A percentile compares a stretch with the other conserved stretches of the same genome.
Evolutionary conservation across 2,329 filamentous ascomycete genomes (phyloP).

Genomic region (Alternaria sp.): DNA sequence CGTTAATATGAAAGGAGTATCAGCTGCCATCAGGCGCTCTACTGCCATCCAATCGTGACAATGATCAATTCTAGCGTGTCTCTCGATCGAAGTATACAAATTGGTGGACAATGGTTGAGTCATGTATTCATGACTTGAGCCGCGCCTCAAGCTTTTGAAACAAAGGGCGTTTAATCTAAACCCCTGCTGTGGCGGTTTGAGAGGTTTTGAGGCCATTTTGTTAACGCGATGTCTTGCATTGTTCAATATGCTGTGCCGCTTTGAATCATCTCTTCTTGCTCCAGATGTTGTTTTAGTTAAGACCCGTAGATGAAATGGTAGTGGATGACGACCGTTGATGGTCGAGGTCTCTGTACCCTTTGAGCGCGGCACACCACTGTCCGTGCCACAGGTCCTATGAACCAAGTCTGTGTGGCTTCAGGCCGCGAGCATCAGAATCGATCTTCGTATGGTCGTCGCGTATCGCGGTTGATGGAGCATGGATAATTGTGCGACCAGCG

Average conservation of each 20-base stretch:
- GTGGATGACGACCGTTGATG: background rate
- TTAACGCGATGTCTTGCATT: background rate
- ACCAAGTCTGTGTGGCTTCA: background rate
- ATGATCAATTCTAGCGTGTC: background rate
- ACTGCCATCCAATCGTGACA: background rate
- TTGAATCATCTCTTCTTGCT: background rate
- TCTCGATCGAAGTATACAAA: background rate
- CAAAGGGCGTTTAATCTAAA: background rate
- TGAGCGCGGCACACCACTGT: background rate
- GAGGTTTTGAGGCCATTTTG: background rate
- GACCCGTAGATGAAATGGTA: background rate
- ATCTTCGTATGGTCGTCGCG: background rate
- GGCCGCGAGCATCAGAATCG: background rate
- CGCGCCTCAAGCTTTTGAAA: background rate
- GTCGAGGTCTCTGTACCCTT: background rate
- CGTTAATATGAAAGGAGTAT: background rate
- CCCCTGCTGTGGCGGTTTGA: slow-evolving; percentile 4
- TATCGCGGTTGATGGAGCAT: background rate
- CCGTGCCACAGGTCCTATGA: background rate
- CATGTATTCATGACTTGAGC: background rate
- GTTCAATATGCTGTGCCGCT: background rate
- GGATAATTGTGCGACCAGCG: background rate
- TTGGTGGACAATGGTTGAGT: background rate
- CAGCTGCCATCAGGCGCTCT: background rate
- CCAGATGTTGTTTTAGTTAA: background rate